Conservation (phyloP, 768 basidiomycete species). For the Amanita thiersii region DNA sequence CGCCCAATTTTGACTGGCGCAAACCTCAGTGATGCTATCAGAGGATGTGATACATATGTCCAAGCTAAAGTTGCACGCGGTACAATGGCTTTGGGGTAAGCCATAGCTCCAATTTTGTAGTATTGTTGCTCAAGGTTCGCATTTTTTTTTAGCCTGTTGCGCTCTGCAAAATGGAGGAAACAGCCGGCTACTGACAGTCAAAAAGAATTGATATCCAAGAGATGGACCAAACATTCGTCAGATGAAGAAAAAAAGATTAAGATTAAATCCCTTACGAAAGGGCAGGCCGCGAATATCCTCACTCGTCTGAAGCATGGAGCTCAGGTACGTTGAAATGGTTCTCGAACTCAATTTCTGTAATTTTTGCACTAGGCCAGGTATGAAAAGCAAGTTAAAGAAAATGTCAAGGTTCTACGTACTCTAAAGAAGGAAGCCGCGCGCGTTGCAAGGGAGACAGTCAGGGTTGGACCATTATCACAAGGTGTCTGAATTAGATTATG, state of each 20-base stretch:
- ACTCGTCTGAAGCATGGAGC: constrained; percentile 73
- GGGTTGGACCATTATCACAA: constrained; percentile 45
- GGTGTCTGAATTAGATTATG: constrained; percentile 1
- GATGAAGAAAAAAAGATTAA: constrained; percentile 18
- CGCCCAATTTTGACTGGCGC: constrained; percentile 46
- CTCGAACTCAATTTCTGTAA: not conserved
- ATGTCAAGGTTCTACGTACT: constrained; percentile 23
- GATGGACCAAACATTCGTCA: constrained; percentile 27
- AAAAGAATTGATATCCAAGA: constrained; percentile 44
- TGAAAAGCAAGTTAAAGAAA: constrained; percentile 39
- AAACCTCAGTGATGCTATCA: constrained; percentile 51
- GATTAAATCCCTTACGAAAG: constrained; percentile 54
- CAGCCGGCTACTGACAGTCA: constrained; percentile 55
- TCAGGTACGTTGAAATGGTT: constrained; percentile 31
- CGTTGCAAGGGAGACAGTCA: constrained; percentile 44
- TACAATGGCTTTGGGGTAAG: constrained; percentile 40
- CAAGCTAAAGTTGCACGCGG: constrained; percentile 46
- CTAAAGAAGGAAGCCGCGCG: constrained; percentile 42
- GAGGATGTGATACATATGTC: constrained; percentile 65
- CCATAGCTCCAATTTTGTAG: not conserved
- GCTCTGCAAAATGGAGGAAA: constrained; percentile 60
- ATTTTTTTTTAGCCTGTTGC: constrained; percentile 37
- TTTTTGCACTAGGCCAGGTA: constrained; percentile 38
- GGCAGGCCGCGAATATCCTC: constrained; percentile 74
- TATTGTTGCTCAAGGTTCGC: constrained; percentile 2